Percentiles rank a stretch among this genome's conserved stretches.
Evolutionary conservation across 257 asterid species (phyloP).

Genomic region (Capsicum chinense): DNA sequence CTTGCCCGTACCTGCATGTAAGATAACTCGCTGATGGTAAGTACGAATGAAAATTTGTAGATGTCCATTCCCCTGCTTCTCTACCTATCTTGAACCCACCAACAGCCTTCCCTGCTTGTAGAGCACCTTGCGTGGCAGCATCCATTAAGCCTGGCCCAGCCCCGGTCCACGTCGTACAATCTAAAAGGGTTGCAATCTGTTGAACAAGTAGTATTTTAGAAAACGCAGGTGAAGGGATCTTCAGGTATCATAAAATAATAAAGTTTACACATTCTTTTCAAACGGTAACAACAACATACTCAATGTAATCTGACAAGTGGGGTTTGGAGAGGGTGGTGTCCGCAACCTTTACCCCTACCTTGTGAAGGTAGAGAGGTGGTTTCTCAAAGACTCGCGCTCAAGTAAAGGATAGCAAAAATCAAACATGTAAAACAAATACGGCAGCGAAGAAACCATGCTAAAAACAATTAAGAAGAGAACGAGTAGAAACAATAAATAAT

Average conservation of each 20-base stretch:
- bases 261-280: not conserved
- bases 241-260: not conserved
- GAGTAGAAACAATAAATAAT: too few relatives aligned
- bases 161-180: conserved; percentile 94
- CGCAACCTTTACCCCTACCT: too few relatives aligned
- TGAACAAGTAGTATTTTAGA: conserved; percentile 31
- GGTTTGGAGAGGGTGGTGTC: too few relatives aligned
- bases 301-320: too few relatives aligned
- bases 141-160: conserved; percentile 98
- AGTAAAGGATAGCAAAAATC: too few relatives aligned
- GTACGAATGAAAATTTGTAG: conserved; percentile 72
- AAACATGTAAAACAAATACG: too few relatives aligned
- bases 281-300: not conserved
- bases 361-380: too few relatives aligned
- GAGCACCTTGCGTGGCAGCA: conserved; percentile 91
- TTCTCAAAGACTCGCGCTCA: too few relatives aligned
- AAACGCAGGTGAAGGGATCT: not conserved
- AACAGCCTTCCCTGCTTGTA: conserved; percentile 78
- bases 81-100: conserved; percentile 91
- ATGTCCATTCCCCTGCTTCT: conserved; percentile 96
- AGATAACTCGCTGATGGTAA: conserved; percentile 69
- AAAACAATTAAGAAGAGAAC: too few relatives aligned
- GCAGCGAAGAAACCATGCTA: too few relatives aligned
- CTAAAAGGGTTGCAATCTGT: conserved; percentile 74
- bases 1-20: conserved; percentile 71